Evolutionary conservation across 768 basidiomycete genomes (phyloP), one percentile per base, ranked within the genome.

Genomic region (Boletus reticulatus): DNA sequence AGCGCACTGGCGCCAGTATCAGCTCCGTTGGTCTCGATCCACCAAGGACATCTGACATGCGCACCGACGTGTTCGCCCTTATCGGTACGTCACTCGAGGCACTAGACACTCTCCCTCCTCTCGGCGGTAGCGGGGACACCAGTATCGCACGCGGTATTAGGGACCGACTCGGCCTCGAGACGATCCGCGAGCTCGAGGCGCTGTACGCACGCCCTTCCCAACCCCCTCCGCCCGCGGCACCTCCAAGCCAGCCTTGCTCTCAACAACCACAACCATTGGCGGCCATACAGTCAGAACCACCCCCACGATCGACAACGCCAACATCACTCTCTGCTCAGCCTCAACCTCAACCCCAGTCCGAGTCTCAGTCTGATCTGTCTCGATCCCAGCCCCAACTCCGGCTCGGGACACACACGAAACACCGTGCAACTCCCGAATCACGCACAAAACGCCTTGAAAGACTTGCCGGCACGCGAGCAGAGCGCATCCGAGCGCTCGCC

Each of bases 131-230:
- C 11, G 16, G n/a, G 7, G 6, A 16, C 27, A 4, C 10, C 7
- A 43, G 24, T 9, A 47, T 66, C 11, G 59, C 49, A 2, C 3
- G 38, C 7, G 55, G 53, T 19, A 50, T 71, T 14, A 63, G 49
- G 43, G 55, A 61, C 31, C 64, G 64, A 32, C 55, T 71, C 22
- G 68, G 62, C n/a, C 62, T 71, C 19, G 71, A 71, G 46, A 22
- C 58, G 20, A 62, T 72, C 48, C 62, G 69, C 4, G 67, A 62
- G 20, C 61, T 71, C 12, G 69, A 67, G 27, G 39, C 36, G 4
- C 29, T 72, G 27, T 68, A 65, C n/a, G 41, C 41, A 3, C 27
- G 34, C 19, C 17, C 60, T 24, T 4, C 27, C 9, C 2, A 29
- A 13, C 12, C 34, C 9, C n/a, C 17, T 41, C 13, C 39, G 7